Conservation (phyloP, 129 eudicot species). For the sunflower (Helianthus annuus) region HanXRQr2.0-SUNRISE NC_035440.2:38850715-38851214, state of each 20-base stretch:
- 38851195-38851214: conserved; percentile 37
- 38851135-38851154: conserved; percentile 4
- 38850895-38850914: not conserved
- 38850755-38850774: no score
- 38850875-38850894: not conserved
- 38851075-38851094: conserved; percentile 16
- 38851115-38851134: not conserved
- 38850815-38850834: no score
- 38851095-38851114: not conserved
- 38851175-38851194: conserved; percentile 28
- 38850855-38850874: not conserved
- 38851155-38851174: conserved; percentile 35
- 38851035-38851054: conserved; percentile 7
- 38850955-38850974: not conserved
- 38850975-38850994: conserved; percentile 9
- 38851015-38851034: not conserved
- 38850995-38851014: not conserved
- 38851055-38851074: conserved; percentile 14
- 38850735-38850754: no score
- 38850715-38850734: no score
- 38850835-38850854: not conserved
- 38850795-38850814: no score
- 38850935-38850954: not conserved
- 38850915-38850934: conserved; percentile 15
- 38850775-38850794: no score